A percentile compares a stretch with the other conserved stretches of the same genome.
Evolutionary conservation across 495 filamentous ascomycete species (phyloP).

Genomic region (Penicillium waksmanii): DNA sequence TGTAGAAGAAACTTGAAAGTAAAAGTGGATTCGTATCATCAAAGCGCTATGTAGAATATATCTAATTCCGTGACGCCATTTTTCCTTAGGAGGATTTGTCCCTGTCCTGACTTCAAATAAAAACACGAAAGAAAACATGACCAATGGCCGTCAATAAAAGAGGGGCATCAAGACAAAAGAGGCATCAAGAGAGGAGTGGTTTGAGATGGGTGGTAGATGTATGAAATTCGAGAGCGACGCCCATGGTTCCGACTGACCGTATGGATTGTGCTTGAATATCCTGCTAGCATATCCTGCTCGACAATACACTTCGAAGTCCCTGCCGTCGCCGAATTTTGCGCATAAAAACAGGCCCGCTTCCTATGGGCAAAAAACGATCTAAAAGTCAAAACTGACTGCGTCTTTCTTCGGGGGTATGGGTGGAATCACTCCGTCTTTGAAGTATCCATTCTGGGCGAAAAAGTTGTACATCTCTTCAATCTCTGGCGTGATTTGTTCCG

Average conservation of each 20-base stretch:
- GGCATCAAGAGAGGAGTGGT: no score
- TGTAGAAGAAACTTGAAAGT: slow-evolving; percentile 9
- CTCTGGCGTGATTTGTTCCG: slow-evolving; percentile 50
- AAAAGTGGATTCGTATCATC: neutral
- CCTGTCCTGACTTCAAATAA: neutral
- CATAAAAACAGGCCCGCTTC: no score
- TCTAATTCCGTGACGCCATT: neutral
- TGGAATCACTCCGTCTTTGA: slow-evolving; percentile 67
- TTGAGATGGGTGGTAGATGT: no score
- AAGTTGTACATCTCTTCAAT: slow-evolving; percentile 60
- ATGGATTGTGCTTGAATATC: no score
- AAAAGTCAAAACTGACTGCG: slow-evolving; percentile 71
- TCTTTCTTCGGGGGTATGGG: slow-evolving; percentile 73
- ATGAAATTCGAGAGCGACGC: no score
- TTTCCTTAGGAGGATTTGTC: neutral
- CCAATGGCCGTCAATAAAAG: no score
- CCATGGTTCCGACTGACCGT: no score
- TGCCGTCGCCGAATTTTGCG: no score
- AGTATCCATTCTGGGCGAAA: slow-evolving; percentile 63
- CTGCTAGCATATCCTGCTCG: no score
- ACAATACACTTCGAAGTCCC: no score
- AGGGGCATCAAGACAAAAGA: no score
- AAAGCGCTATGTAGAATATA: neutral
- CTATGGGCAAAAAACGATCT: neutral
- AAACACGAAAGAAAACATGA: no score